A percentile compares a stretch with the other conserved stretches of the same genome.
These are phyloP conservation scores for Dichomitus squalens DNA, from an alignment of 1,284 basidiomycete genomes.

Conservation along the genomic window DNA sequence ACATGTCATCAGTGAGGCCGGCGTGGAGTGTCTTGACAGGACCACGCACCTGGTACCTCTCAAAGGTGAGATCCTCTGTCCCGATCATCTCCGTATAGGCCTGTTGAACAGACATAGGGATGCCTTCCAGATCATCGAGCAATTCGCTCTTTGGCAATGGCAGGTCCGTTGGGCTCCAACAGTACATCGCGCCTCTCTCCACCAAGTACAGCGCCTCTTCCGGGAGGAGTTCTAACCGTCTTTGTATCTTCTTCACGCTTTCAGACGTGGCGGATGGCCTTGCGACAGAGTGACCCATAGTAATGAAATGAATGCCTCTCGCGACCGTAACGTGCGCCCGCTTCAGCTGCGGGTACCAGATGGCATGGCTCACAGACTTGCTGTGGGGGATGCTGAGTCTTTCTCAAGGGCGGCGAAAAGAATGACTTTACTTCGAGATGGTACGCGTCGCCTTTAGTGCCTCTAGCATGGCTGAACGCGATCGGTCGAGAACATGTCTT, in stretches of 20 bases:
- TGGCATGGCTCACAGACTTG: slow-evolving; percentile 72
- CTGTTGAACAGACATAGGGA: slow-evolving; percentile 90
- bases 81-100: slow-evolving; percentile 86
- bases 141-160: slow-evolving; percentile 31
- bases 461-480: slow-evolving; percentile 83
- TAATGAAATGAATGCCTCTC: slow-evolving; percentile 78
- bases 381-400: slow-evolving; percentile 39
- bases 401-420: background rate
- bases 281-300: slow-evolving; percentile 75
- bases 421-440: slow-evolving; percentile 60
- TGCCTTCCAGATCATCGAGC: slow-evolving; percentile 52
- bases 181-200: slow-evolving; percentile 86
- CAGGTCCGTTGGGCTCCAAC: slow-evolving; percentile 59
- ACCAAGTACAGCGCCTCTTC: slow-evolving; percentile 94
- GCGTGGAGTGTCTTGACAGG: background rate
- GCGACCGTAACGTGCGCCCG: slow-evolving; percentile 69
- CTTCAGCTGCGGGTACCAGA: slow-evolving; percentile 69
- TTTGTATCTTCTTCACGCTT: slow-evolving; percentile 46
- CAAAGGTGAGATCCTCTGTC: slow-evolving; percentile 73
- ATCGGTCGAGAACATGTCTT: slow-evolving; percentile 68
- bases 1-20: background rate
- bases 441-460: slow-evolving; percentile 75
- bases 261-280: slow-evolving; percentile 38
- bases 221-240: slow-evolving; percentile 83
- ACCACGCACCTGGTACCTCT: slow-evolving; percentile 79